Evolutionary conservation across 306 rosid species (phyloP), one percentile per base, ranked within the genome.

Genomic region (Trifolium subterraneum): DNA sequence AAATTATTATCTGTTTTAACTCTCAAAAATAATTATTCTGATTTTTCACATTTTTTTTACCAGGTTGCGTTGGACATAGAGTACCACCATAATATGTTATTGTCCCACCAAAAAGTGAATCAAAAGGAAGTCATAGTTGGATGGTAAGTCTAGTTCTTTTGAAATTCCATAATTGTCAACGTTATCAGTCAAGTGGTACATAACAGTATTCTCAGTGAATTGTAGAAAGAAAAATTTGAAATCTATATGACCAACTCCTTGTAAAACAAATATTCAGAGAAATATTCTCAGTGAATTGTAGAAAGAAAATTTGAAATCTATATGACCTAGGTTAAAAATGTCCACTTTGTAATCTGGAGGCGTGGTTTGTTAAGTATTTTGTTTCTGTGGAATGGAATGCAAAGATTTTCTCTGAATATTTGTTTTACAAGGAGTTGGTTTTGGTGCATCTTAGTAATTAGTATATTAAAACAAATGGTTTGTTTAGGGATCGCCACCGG

Each of bases 61-160:
- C 85, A 92, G 99, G 97, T 94, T 73, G 98, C 99, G 45, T 64
- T 95, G 86, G 99, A 95, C 76, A 92, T 95, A 71, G 99, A 95
- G 64, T 95, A 95, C 70, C 99, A 95, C 70, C 98, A 88, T 78
- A 95, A 87, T 80, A 92, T 95, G 97, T 83, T 92, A 59, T 16
- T 55, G 12, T 90, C 98, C 35, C 98, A 90, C 79, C 96, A 90
- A 73, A 95, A 92, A 81, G 99, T 95, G 80, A 95, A 92, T 62
- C 99, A 97, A 6, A 95, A 92, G 83, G 99, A 95, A 83, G 86
- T 85, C 75, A 95, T 95, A 33, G 97, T 92, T 78, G 98, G 99
- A 75, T 95, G 99, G 99, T 92, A 90, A 78, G 66, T 62, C 19
- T 67, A 16, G 12, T 64, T 18, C 36, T 69, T 51, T 62, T 9